Base-by-base conservation (phyloP, 2,329 filamentous ascomycete genomes). In the Fusarium robinianum region DNA sequence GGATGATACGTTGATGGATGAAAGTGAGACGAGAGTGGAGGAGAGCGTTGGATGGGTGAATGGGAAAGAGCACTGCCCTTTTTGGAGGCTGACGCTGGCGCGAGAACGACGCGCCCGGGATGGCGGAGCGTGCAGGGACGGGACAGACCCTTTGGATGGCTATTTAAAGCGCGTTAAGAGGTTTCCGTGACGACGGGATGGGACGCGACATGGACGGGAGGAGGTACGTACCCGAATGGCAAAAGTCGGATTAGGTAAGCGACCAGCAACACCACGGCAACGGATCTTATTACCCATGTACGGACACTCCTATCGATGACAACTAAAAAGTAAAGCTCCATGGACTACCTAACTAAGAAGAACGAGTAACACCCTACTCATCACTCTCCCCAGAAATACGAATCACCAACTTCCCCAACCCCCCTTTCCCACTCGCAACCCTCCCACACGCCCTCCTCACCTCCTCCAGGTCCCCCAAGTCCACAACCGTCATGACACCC, bases 391-490 rank as follows among this genome's bases (percentile, higher is more conserved):
- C 9, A n/a, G 32, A 53, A 31, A 61, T 49, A 15, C 42, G 57
- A 41, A 65, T 41, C n/a, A 65, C 58, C 30, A 65, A 32, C 49
- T 60, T 65, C 0, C 63, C 63, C 10, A 58, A 14, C 4, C 62
- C 62, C 3, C 62, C 61, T 32, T 64, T 64, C 0, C 60, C 51
- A 4, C 23, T 48, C 0, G 19, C 8, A 17, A 75, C 69, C 53
- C 68, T 63, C 7, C 68, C 64, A 40, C 72, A 74, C 2, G 62
- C 72, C 38, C 51, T 54, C 49, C 67, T 65, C 6, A 80, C 66
- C 2, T 60, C 67, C 8, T 72, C 66, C 8, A 78, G 46, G 45
- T 80, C 69, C 5, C 64, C 60, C 18, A 79, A 50, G 7, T 70
- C 49, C 6, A 72, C 73, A 0, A 64, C 64, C 2, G 65, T 70